Evolutionary conservation across 2,329 filamentous ascomycete genomes (phyloP).

Genomic region (Fusarium bulbicola): DNA sequence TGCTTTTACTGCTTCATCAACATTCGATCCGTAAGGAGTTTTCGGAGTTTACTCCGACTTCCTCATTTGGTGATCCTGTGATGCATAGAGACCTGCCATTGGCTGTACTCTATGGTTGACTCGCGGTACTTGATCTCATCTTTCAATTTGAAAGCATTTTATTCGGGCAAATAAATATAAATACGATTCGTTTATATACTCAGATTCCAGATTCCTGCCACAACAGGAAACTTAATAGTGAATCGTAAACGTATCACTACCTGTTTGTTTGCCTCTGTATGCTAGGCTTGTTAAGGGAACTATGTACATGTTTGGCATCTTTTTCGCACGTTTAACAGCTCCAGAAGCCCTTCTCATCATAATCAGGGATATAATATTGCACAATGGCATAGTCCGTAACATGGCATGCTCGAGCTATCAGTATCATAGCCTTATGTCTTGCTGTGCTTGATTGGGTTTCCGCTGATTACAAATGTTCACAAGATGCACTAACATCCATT

Average conservation of each 20-base stretch:
- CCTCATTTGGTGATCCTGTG: conserved; percentile 17
- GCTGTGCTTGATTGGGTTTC: neutral
- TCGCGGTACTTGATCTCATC: neutral
- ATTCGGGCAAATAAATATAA: neutral
- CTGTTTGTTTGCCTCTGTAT: neutral
- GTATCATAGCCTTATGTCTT: neutral
- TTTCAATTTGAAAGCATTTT: neutral
- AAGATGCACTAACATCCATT: neutral
- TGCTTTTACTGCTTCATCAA: neutral
- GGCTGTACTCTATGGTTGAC: neutral
- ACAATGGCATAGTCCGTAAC: neutral
- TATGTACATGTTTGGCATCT: neutral
- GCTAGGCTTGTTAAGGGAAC: neutral
- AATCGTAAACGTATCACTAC: neutral
- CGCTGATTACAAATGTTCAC: conserved; percentile 14
- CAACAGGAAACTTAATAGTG: neutral
- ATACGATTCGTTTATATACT: rapidly evolving
- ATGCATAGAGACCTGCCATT: conserved; percentile 10
- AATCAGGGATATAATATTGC: neutral
- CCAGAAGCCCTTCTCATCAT: neutral
- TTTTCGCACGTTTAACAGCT: neutral
- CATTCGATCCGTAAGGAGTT: conserved; percentile 31
- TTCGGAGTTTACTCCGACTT: conserved; percentile 38
- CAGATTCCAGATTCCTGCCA: too few species aligned
- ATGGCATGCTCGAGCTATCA: neutral